phyloP scores from a whole-genome alignment of 1,139 yeast species.

The Protomyces gravidus region DNA sequence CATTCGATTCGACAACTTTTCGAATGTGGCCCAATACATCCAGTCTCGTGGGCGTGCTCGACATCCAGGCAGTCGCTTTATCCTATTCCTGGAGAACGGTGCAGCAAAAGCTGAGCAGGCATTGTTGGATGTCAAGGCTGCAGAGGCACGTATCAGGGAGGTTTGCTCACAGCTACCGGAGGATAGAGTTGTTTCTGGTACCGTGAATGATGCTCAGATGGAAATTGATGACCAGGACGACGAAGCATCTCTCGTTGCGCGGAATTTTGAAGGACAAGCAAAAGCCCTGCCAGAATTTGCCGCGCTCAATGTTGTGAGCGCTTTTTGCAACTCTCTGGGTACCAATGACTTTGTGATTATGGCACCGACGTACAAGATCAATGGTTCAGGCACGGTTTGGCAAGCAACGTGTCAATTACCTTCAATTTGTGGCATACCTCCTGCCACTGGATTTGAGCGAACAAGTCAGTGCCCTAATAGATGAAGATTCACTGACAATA shows the following conservation, averaged over 20 bases:
- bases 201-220: not conserved
- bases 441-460: not conserved
- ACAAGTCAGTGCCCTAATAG: not conserved
- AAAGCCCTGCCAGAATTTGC: slow-evolving; percentile 3
- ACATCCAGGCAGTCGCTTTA: slow-evolving; percentile 4
- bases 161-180: slow-evolving; percentile 25
- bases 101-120: not conserved
- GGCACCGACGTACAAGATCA: slow-evolving; percentile 3
- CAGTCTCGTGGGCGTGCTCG: slow-evolving; percentile 32
- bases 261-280: not conserved
- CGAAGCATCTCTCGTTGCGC: not conserved
- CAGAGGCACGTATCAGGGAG: slow-evolving; percentile 11
- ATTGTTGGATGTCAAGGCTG: slow-evolving; percentile 5
- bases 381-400: not conserved
- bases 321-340: slow-evolving; percentile 16
- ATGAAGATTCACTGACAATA: not conserved
- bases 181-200: slow-evolving; percentile 18
- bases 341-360: slow-evolving; percentile 4
- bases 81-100: not conserved
- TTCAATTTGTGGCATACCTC: slow-evolving; percentile 4
- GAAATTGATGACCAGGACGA: not conserved
- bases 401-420: slow-evolving; percentile 16
- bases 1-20: slow-evolving; percentile 29
- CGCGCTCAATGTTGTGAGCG: slow-evolving; percentile 10
- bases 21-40: slow-evolving; percentile 28